Conservation (phyloP, 768 basidiomycete species). For the Boletus subparvulus region DNA sequence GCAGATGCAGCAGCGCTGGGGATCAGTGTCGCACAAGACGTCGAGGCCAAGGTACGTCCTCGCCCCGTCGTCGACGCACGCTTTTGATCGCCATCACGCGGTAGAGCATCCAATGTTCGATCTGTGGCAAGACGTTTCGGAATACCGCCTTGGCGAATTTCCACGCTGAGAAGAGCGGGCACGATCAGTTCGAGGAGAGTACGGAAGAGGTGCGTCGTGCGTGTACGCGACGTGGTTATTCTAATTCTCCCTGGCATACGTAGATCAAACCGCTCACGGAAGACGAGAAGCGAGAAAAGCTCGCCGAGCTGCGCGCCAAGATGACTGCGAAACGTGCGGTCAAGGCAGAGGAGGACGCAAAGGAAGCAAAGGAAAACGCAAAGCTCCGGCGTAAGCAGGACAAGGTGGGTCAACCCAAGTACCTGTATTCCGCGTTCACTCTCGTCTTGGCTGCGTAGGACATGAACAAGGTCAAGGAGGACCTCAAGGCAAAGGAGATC, state of each 20-base stretch:
- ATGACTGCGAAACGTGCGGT: conserved; percentile 76
- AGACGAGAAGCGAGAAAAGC: conserved; percentile 83
- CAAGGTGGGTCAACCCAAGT: conserved; percentile 45
- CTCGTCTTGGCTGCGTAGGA: conserved; percentile 48
- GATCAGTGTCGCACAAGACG: conserved; percentile 36
- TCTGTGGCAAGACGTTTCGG: conserved; percentile 84
- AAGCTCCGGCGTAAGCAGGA: conserved; percentile 81
- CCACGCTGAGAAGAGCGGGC: conserved; percentile 94
- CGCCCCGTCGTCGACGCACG: neutral
- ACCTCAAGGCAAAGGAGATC: conserved; percentile 73
- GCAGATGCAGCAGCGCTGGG: conserved; percentile 58
- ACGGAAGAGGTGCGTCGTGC: conserved; percentile 72
- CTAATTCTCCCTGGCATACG: too few relatives aligned
- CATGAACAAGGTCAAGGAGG: conserved; percentile 68
- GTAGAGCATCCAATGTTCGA: conserved; percentile 75
- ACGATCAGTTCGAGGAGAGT: conserved; percentile 94
- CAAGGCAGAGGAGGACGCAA: conserved; percentile 71
- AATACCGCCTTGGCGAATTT: conserved; percentile 87
- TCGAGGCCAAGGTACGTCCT: conserved; percentile 62
- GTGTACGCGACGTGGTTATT: too few relatives aligned
- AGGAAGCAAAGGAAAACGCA: conserved; percentile 74
- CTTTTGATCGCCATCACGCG: too few relatives aligned
- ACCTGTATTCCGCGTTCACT: neutral
- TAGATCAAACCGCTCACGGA: conserved; percentile 94
- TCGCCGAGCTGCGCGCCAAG: conserved; percentile 75